These are phyloP conservation scores for Claviceps fusiformis DNA, from an alignment of 2,329 filamentous ascomycete genomes.

Conservation along the genomic window DNA sequence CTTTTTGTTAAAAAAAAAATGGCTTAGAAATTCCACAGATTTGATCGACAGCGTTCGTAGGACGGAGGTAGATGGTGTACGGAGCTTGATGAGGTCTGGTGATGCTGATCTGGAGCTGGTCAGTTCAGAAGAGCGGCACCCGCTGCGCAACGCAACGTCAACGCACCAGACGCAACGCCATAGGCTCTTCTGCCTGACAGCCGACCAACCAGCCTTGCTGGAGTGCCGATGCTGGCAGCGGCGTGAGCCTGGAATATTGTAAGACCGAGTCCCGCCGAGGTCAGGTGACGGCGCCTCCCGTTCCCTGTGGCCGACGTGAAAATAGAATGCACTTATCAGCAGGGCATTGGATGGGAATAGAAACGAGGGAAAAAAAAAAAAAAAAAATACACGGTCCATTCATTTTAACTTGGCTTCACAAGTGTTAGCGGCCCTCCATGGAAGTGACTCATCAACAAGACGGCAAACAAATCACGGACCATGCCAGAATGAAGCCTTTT, in stretches of 20 bases:
- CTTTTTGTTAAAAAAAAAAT: too few species aligned
- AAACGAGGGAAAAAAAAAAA: too few species aligned
- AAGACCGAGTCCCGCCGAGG: background rate
- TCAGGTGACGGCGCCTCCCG: constrained; percentile 1
- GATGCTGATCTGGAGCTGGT: constrained; percentile 11
- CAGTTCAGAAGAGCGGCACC: background rate
- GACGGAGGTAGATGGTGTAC: background rate
- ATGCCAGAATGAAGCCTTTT: too few species aligned
- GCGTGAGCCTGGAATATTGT: constrained; percentile 21
- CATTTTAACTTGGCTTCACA: too few species aligned
- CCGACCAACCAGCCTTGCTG: background rate
- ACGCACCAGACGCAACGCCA: background rate
- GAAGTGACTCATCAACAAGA: too few species aligned
- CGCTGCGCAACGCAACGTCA: constrained; percentile 17
- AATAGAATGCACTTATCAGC: too few species aligned
- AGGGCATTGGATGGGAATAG: too few species aligned
- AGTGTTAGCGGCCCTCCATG: too few species aligned
- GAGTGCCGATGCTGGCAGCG: constrained; percentile 3
- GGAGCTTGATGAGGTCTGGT: background rate
- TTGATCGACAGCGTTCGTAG: background rate
- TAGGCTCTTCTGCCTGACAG: constrained; percentile 22
- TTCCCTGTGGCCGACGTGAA: too few species aligned
- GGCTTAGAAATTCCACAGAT: background rate
- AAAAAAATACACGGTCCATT: too few species aligned
- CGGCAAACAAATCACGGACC: too few species aligned